phyloP scores from a whole-genome alignment of 208 protist species.

The Zelonia costaricensis region DNA sequence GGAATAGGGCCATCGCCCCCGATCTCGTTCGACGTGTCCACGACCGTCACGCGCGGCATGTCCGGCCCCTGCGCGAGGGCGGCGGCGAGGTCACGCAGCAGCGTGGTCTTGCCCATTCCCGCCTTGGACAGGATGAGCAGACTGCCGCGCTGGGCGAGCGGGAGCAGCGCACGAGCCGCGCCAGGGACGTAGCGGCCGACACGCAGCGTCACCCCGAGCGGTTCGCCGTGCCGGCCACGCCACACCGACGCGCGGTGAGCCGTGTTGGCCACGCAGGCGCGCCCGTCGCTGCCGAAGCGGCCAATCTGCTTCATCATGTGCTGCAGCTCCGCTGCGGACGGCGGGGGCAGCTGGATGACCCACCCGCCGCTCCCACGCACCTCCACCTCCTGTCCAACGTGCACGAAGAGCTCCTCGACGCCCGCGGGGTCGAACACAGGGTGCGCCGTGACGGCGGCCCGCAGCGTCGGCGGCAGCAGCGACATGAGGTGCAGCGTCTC shows the following conservation, averaged over 20 bases:
- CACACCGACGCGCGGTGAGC: constrained; percentile 79
- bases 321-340: constrained; percentile 50
- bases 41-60: constrained; percentile 76
- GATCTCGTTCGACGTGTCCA: constrained; percentile 96
- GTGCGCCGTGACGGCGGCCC: constrained; percentile 39
- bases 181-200: constrained; percentile 83
- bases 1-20: constrained; percentile 89
- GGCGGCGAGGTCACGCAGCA: constrained; percentile 88
- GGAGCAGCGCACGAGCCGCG: constrained; percentile 53
- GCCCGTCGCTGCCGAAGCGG: constrained; percentile 75
- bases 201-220: constrained; percentile 85
- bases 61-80: constrained; percentile 52
- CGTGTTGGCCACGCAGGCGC: constrained; percentile 69
- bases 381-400: constrained; percentile 79
- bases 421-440: constrained; percentile 37
- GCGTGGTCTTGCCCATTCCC: constrained; percentile 93
- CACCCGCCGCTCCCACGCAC: constrained; percentile 54
- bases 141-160: constrained; percentile 61
- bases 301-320: constrained; percentile 53
- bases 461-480: constrained; percentile 50
- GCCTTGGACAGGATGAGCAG: constrained; percentile 91
- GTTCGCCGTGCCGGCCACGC: constrained; percentile 67
- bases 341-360: constrained; percentile 59
- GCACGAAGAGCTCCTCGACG: constrained; percentile 82
- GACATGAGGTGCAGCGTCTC: constrained; percentile 74